A percentile compares a stretch with the other conserved stretches of the same genome.
Evolutionary conservation across 306 rosid species (phyloP).

Genomic region (Inga leiocalycina): DNA sequence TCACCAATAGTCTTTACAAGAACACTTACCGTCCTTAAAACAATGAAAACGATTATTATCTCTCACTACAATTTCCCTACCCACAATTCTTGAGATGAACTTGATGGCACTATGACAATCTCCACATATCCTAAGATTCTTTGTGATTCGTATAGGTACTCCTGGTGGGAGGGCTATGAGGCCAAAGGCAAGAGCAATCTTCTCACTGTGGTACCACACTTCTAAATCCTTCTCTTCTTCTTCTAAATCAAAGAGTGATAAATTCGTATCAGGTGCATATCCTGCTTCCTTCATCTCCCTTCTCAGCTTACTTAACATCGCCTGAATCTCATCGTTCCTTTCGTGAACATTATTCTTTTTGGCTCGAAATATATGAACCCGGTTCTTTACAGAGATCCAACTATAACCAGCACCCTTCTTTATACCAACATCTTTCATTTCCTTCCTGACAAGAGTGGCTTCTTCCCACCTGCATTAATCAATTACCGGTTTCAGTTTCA

Average conservation of each 20-base stretch:
- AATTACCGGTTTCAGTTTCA: slow-evolving; percentile 17
- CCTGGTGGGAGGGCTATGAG: slow-evolving; percentile 72
- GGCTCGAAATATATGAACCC: slow-evolving; percentile 71
- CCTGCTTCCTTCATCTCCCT: slow-evolving; percentile 71
- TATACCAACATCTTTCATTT: slow-evolving; percentile 78
- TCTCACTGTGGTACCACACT: slow-evolving; percentile 85
- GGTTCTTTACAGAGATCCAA: slow-evolving; percentile 75
- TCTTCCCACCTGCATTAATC: slow-evolving; percentile 83
- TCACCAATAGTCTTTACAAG: slow-evolving; percentile 79
- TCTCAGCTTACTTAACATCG: slow-evolving; percentile 59
- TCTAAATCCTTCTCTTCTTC: slow-evolving; percentile 80
- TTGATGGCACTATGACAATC: slow-evolving; percentile 58
- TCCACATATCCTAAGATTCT: slow-evolving; percentile 61
- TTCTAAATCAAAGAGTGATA: slow-evolving; percentile 73
- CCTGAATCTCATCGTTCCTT: slow-evolving; percentile 68
- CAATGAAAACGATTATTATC: slow-evolving; percentile 74
- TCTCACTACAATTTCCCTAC: slow-evolving; percentile 69
- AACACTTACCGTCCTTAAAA: slow-evolving; percentile 62
- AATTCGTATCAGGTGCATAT: slow-evolving; percentile 61
- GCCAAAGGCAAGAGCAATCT: slow-evolving; percentile 80
- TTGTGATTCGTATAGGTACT: slow-evolving; percentile 65
- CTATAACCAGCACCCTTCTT: slow-evolving; percentile 79
- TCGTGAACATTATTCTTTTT: slow-evolving; percentile 68
- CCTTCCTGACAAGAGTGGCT: slow-evolving; percentile 74
- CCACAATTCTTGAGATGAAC: slow-evolving; percentile 63